These are phyloP conservation scores for Buxus sempervirens DNA, from an alignment of 164 flowering plant species.

Conservation along the genomic window DNA sequence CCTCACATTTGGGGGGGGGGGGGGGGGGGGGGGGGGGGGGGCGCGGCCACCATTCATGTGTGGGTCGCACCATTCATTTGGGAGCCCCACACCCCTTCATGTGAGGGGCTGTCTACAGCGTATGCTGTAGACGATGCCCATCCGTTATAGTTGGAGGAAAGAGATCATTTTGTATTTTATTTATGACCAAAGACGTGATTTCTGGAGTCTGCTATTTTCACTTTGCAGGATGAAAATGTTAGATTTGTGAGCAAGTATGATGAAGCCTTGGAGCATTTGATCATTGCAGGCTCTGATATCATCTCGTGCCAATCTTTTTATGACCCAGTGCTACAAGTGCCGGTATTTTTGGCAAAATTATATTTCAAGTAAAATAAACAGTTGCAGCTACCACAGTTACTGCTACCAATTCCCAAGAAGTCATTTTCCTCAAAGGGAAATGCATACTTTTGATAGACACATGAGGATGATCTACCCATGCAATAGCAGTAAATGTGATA, in stretches of 20 bases:
- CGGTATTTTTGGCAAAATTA: constrained; percentile 37
- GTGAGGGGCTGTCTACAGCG: too few relatives aligned
- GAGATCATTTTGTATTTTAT: constrained; percentile 3
- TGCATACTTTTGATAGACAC: too few relatives aligned
- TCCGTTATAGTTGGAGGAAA: background rate
- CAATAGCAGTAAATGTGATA: background rate
- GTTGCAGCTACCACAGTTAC: background rate
- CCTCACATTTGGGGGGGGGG: too few relatives aligned
- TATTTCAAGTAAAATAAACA: background rate
- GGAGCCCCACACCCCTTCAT: too few relatives aligned
- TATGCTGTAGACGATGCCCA: too few relatives aligned
- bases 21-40: too few relatives aligned
- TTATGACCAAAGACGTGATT: constrained; percentile 5
- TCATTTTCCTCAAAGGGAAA: too few relatives aligned
- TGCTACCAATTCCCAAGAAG: background rate
- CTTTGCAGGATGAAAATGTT: constrained; percentile 49
- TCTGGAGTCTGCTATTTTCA: background rate
- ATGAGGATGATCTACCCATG: background rate
- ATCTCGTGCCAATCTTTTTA: constrained; percentile 61
- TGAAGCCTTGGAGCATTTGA: constrained; percentile 53
- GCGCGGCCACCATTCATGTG: too few relatives aligned
- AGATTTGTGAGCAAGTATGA: constrained; percentile 39
- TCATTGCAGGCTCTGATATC: constrained; percentile 76
- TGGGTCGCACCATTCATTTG: too few relatives aligned
- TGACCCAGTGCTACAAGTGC: constrained; percentile 63